Evolutionary conservation across 768 basidiomycete species (phyloP).

Genomic region (Trametes sanguinea): DNA sequence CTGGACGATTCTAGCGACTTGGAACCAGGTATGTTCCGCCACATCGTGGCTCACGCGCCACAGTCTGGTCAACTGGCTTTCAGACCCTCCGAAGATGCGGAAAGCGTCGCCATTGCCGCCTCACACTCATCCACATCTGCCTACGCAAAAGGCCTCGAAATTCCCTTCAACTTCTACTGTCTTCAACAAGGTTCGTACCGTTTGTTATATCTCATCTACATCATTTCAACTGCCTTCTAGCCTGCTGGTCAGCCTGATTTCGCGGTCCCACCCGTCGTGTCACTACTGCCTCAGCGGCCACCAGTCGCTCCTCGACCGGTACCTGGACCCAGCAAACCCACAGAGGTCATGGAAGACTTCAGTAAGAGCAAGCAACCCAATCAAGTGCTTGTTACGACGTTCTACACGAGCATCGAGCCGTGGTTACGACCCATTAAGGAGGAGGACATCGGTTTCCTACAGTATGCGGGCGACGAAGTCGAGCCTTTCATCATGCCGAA

Average conservation of each 20-base stretch:
- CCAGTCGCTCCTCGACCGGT: constrained; percentile 62
- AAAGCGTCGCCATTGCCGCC: constrained; percentile 58
- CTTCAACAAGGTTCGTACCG: constrained; percentile 50
- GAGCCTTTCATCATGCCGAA: constrained; percentile 87
- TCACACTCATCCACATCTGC: constrained; percentile 37
- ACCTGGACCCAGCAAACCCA: constrained; percentile 82
- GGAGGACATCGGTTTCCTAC: constrained; percentile 93
- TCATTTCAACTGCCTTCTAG: background rate
- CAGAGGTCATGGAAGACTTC: constrained; percentile 86
- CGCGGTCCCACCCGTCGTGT: constrained; percentile 48
- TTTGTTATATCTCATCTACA: background rate
- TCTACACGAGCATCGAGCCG: constrained; percentile 86
- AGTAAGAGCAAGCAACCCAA: constrained; percentile 75
- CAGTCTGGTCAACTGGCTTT: constrained; percentile 9
- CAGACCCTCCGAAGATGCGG: constrained; percentile 47
- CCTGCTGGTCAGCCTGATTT: constrained; percentile 57
- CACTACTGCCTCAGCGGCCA: constrained; percentile 62
- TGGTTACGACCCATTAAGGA: constrained; percentile 89
- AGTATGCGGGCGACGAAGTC: constrained; percentile 87
- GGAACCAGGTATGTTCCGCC: constrained; percentile 51
- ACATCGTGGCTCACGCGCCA: constrained; percentile 6
- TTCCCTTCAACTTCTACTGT: constrained; percentile 44
- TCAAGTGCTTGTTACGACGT: constrained; percentile 71
- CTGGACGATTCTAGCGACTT: constrained; percentile 72
- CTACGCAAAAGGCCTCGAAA: constrained; percentile 56